A percentile compares a stretch with the other conserved stretches of the same genome.
Evolutionary conservation across 306 rosid genomes (phyloP).

Genomic region (Carpinus fangiana): DNA sequence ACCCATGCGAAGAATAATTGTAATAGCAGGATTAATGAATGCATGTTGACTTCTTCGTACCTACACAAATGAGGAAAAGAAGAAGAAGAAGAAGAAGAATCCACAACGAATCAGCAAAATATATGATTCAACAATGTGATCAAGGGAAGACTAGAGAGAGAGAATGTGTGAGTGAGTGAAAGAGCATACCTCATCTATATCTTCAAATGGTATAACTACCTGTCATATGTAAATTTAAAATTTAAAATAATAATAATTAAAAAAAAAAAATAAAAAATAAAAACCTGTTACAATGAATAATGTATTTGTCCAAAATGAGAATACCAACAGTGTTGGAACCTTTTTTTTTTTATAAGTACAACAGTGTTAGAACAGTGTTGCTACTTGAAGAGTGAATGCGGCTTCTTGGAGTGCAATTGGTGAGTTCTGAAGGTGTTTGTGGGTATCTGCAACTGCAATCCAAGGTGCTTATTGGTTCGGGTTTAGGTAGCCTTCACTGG

Average conservation of each 20-base stretch:
- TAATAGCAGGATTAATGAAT: constrained; percentile 92
- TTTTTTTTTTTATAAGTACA: too few species aligned
- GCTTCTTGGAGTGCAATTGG: too few species aligned
- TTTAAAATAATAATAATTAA: background rate
- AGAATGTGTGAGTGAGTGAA: constrained; percentile 28
- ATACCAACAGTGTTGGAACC: too few species aligned
- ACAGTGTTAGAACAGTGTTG: too few species aligned
- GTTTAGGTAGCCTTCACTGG: too few species aligned
- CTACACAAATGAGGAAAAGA: constrained; percentile 41
- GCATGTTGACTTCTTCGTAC: constrained; percentile 98
- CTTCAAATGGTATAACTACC: constrained; percentile 86
- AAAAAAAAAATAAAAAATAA: constrained; percentile 3
- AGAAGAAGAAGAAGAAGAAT: constrained; percentile 9
- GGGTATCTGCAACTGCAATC: too few species aligned
- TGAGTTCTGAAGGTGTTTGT: too few species aligned
- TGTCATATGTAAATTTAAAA: constrained; percentile 34
- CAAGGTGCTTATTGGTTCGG: too few species aligned
- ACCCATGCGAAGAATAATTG: constrained; percentile 94
- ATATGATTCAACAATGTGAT: constrained; percentile 21
- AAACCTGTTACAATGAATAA: background rate
- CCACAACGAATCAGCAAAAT: constrained; percentile 27
- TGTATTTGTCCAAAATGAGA: background rate
- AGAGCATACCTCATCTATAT: constrained; percentile 81
- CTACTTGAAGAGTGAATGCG: too few species aligned
- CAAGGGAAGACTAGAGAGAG: background rate